These are phyloP conservation scores for Lactarius vividus DNA, from an alignment of 768 basidiomycete genomes.

Conservation along the genomic window DNA sequence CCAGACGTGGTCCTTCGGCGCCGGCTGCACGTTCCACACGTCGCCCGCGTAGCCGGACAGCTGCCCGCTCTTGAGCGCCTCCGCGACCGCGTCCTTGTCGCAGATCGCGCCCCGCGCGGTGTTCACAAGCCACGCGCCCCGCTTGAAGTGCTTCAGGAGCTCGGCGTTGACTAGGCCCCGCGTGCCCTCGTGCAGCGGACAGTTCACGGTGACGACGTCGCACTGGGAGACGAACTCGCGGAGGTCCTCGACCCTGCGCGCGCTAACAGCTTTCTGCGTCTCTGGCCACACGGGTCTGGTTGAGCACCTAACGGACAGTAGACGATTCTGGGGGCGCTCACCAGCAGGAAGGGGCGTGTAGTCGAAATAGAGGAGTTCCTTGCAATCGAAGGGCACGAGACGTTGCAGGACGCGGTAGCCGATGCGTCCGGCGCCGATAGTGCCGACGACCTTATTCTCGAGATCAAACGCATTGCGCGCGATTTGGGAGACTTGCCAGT, in stretches of 20 bases:
- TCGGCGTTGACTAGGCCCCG: slow-evolving; percentile 77
- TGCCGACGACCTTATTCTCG: slow-evolving; percentile 89
- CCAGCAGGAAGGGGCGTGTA: slow-evolving; percentile 69
- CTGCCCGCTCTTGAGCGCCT: slow-evolving; percentile 72
- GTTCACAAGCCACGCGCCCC: slow-evolving; percentile 87
- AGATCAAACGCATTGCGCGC: slow-evolving; percentile 85
- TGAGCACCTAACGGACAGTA: slow-evolving; percentile 14
- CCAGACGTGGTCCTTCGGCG: slow-evolving; percentile 85
- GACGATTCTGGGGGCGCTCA: slow-evolving; percentile 29
- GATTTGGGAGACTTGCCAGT: slow-evolving; percentile 84
- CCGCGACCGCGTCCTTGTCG: slow-evolving; percentile 76
- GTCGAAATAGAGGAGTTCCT: slow-evolving; percentile 89
- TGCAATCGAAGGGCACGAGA: slow-evolving; percentile 78
- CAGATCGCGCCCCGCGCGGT: slow-evolving; percentile 92
- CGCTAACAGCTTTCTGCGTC: slow-evolving; percentile 63
- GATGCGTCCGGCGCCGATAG: slow-evolving; percentile 78
- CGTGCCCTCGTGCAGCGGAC: slow-evolving; percentile 84
- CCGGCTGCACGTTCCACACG: slow-evolving; percentile 87
- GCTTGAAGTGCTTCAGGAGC: slow-evolving; percentile 82
- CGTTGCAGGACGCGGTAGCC: slow-evolving; percentile 65
- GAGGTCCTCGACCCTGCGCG: slow-evolving; percentile 74
- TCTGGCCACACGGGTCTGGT: slow-evolving; percentile 36
- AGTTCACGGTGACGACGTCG: slow-evolving; percentile 84
- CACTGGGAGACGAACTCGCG: slow-evolving; percentile 51
- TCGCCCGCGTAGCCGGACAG: slow-evolving; percentile 57